phyloP scores from a whole-genome alignment of 2,329 filamentous ascomycete species.

The Epichloe festucae region DNA sequence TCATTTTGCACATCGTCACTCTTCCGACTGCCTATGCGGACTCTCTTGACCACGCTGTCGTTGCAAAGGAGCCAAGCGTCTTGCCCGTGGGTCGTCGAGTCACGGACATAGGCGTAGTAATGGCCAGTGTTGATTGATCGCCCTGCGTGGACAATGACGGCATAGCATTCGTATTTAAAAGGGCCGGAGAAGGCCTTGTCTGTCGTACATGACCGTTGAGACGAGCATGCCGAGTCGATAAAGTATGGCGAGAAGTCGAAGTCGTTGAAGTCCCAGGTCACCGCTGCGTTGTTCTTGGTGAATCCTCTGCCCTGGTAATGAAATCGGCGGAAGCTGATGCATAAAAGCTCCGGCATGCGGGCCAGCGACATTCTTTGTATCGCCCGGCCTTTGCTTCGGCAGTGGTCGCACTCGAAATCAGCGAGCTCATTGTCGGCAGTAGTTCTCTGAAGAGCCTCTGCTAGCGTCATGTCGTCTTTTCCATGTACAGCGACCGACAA shows the following conservation, averaged over 20 bases:
- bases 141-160: conserved; percentile 67
- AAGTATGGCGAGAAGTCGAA: conserved; percentile 41
- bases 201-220: conserved; percentile 13
- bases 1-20: conserved; percentile 22
- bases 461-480: conserved; percentile 23
- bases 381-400: conserved; percentile 53
- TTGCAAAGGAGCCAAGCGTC: conserved; percentile 37
- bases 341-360: conserved; percentile 65
- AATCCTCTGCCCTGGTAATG: conserved; percentile 24
- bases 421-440: conserved; percentile 54
- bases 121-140: conserved; percentile 58
- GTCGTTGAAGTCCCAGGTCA: conserved; percentile 65
- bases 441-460: conserved; percentile 58
- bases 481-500: conserved; percentile 30
- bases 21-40: conserved; percentile 27
- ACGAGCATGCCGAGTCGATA: conserved; percentile 15
- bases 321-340: conserved; percentile 59
- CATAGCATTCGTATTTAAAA: conserved; percentile 75
- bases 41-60: conserved; percentile 28
- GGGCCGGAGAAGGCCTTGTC: conserved; percentile 36
- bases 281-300: conserved; percentile 56
- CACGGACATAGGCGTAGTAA: conserved; percentile 60
- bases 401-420: conserved; percentile 62
- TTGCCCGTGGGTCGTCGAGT: conserved; percentile 32
- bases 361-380: conserved; percentile 63